Evolutionary conservation across 1,284 basidiomycete species (phyloP), one percentile per base, ranked within the genome.

Genomic region (Apiotrichum domesticum): DNA sequence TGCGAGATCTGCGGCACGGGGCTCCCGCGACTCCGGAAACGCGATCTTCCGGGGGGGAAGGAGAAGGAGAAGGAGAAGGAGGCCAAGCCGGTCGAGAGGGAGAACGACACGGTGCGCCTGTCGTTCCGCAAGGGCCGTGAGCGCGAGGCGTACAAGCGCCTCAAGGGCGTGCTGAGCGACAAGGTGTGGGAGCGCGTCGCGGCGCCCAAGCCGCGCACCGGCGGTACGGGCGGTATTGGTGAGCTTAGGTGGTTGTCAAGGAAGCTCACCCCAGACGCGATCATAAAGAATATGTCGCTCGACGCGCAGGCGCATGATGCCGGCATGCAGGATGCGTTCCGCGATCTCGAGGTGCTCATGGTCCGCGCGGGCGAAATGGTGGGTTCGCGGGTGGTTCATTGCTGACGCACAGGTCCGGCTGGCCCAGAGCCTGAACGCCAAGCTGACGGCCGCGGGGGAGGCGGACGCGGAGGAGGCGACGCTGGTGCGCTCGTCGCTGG

Each of bases 361-460:
- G 80, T 87, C 51, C 90, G 93, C 72, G 93, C 94, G 0, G 87
- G 86, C 64, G 89, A 93, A 65, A 97, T 98, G 87, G 93, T 90
- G 44, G 53, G 68, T 8, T 7, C 21, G 5, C 37, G 37, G 13
- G 37, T 43, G 6, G 42, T 43, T n/a, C 42, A 43, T 9, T 34
- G n/a, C 13, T 13, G 7, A 13, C 6, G 13, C 1, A 10, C 62
- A 78, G 75, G 77, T 81, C 54, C 83, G 84, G 43, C 82, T 97
- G 34, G 93, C 95, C 1, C 87, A 87, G 60, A 86, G 90, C 49
- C 83, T 98, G 63, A 94, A 91, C 71, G 84, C 88, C 59, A 88
- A 86, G 61, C 80, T 97, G 9, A 86, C 85, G 7, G 81, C 82
- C 3, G 77, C 82, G 8, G 55, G 58, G 57, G 35, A 69, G 70